Base-by-base conservation (phyloP, 257 asterid species). In the Nicotiana obtusifolia region DNA sequence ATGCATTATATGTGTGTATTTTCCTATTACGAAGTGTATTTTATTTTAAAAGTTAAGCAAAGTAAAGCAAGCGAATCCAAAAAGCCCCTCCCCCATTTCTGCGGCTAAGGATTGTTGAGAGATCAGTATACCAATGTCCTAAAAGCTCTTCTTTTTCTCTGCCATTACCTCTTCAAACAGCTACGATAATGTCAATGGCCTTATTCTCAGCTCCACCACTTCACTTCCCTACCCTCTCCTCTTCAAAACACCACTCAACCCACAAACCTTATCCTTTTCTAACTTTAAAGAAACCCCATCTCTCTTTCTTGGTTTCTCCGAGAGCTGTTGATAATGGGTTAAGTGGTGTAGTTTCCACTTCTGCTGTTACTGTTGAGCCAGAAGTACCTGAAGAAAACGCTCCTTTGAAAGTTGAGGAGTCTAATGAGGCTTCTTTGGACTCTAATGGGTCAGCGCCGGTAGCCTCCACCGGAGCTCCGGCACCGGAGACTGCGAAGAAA, bases 371-470 rank as follows among this genome's bases (percentile, higher is more conserved):
- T 62, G 88, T 82, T 2, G 87, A 86, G 77, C 82, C 60, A 52
- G 84, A 86, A 37, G 64, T 71, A 65, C 77, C 59, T 0, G 33
- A 73, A 15, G 79, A 73, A 13, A 73, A 73, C 4, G 24, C 62
- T 73, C 37, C 15, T 47, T 22, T 22, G 37, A 16, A 73, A 73
- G 52, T 37, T 20, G 73, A 66, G 77, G 84, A 44, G 5, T 69
- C 41, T 52, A 80, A 77, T 79, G 86, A 47, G 71, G 89, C 30
- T 53, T 31, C 87, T 35, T 66, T 86, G 61, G 93, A 82, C 47
- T 90, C 94, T 22, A 93, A 94, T 83, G 98, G 97, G 83, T 89
- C 89, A 33, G 24, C 84, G 64, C 77, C 78, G 60, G 82, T 81
- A 2, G 83, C 20, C 22, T 90, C 65, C 24, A 84, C 80, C 80